Evolutionary conservation across 768 basidiomycete genomes (phyloP), one percentile per base, ranked within the genome.

Genomic region (Megacollybia marginata): DNA sequence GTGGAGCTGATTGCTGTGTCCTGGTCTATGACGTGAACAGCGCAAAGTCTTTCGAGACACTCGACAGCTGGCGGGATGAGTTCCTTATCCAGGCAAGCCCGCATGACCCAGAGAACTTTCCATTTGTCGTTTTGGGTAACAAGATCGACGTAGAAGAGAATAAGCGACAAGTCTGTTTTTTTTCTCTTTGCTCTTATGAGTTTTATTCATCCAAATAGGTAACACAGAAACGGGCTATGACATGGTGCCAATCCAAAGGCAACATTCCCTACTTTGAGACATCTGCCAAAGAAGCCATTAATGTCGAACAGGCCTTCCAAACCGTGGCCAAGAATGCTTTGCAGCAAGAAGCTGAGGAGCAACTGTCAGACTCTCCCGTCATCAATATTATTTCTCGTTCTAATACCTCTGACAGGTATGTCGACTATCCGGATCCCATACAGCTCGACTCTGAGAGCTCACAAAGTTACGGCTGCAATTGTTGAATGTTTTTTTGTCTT

Each of bases 221-320:
- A 23, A 92, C 92, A 9, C 95, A 99, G 84, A 99, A 99, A 67
- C 88, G 95, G 40, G 95, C 96, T 15, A 97, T 98, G 93, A 92
- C 95, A 4, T 99, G 96, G 96, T 99, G 96, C 67, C 94, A 98
- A 61, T 87, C 94, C 51, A 98, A 98, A 73, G 95, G 95, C 64
- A 98, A 98, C 69, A 97, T 99, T 55, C 96, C 96, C 28, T 99
- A 98, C 71, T 99, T 98, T 65, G 96, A 99, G 74, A 98, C 96
- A 5, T 99, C 96, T 9, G 96, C 96, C 36, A 99, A 99, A 71
- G 96, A 99, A 69, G 95, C 96, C 10, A 97, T 98, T 76, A 99
- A 99, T 61, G 96, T 99, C 48, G 96, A 99, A 66, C 95, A 98
- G 66, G 96, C 95, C 4, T 99, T 99, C 83, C 94, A 96, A 69